phyloP scores from a whole-genome alignment of 441 rosid species.

The Erodium moschatum region DNA sequence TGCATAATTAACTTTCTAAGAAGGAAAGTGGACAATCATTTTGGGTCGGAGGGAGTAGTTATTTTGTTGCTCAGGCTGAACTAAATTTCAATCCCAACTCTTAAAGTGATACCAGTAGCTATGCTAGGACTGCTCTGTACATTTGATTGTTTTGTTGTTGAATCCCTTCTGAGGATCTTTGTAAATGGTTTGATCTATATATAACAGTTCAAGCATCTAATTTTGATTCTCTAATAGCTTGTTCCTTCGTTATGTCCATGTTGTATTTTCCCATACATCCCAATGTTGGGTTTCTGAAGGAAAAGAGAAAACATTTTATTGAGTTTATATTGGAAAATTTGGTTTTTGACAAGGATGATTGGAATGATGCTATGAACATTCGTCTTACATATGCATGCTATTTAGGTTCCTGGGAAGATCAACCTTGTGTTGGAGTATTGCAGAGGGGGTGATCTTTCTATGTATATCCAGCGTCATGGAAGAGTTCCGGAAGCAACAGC shows the following conservation, averaged over 20 bases:
- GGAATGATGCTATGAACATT: not conserved
- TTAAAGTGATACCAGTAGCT: not conserved
- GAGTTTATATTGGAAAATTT: not conserved
- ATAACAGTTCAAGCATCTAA: not conserved
- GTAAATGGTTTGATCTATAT: not conserved
- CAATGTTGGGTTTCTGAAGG: not conserved
- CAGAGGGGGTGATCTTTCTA: slow-evolving; percentile 85
- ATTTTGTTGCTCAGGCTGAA: not conserved
- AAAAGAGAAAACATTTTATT: not conserved
- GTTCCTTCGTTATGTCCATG: not conserved
- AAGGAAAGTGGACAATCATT: not conserved
- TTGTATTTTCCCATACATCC: not conserved
- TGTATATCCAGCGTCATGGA: slow-evolving; percentile 69
- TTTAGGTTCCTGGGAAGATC: slow-evolving; percentile 75
- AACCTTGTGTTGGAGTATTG: slow-evolving; percentile 82
- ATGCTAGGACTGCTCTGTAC: not conserved
- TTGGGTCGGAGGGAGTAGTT: not conserved
- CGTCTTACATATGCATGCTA: slow-evolving; percentile 13
- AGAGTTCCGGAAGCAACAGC: slow-evolving; percentile 66
- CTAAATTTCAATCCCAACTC: not conserved
- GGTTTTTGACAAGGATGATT: not conserved
- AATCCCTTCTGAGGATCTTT: not conserved
- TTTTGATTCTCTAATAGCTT: not conserved
- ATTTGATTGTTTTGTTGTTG: not conserved
- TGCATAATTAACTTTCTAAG: not conserved